phyloP scores from a whole-genome alignment of 2,329 filamentous ascomycete species.

The Stagonosporopsis tanaceti region DNA sequence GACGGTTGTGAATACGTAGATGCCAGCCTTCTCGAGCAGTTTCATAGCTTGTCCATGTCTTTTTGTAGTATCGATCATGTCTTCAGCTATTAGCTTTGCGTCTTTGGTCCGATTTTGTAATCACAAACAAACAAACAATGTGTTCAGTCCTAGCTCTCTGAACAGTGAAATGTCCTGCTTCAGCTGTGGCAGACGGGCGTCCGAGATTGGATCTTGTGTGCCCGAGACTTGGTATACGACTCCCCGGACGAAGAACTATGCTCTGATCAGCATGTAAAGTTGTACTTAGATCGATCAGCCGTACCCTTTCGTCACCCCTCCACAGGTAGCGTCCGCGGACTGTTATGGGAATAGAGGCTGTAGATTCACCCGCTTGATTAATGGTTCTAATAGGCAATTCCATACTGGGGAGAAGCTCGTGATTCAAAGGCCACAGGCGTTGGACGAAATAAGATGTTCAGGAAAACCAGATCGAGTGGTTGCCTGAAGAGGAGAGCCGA shows the following conservation, averaged over 20 bases:
- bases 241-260: conserved; percentile 18
- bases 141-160: conserved; percentile 20
- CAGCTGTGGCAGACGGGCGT: conserved; percentile 13
- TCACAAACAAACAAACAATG: conserved; percentile 19
- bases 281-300: no score
- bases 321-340: conserved; percentile 21
- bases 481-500: conserved; percentile 10
- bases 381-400: background rate
- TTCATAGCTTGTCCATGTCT: conserved; percentile 19
- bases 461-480: background rate
- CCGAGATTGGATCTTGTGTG: conserved; percentile 14
- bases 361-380: background rate
- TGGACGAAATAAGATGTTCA: background rate
- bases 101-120: background rate
- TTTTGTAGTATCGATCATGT: conserved; percentile 19
- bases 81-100: conserved; percentile 9
- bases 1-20: conserved; percentile 19
- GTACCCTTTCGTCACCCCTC: conserved; percentile 15
- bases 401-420: background rate
- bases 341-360: conserved; percentile 14
- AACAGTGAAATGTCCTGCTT: conserved; percentile 18
- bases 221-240: conserved; percentile 10
- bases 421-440: background rate
- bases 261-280: background rate
- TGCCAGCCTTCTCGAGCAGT: conserved; percentile 22